phyloP scores from a whole-genome alignment of 192 early-diverging fungal genomes.

The Haplosporangium gracile region DNA sequence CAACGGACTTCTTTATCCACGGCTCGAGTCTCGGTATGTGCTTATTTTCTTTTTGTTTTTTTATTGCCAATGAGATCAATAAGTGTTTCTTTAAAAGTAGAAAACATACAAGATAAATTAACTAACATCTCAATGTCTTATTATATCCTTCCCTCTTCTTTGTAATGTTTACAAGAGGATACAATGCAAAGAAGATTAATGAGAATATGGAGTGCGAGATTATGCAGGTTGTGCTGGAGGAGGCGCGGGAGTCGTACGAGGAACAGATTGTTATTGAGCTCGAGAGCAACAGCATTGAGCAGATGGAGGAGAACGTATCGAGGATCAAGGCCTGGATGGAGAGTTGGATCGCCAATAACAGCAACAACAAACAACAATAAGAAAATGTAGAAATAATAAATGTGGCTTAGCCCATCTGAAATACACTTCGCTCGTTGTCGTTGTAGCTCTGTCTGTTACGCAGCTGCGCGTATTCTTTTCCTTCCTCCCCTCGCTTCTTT shows the following conservation, averaged over 20 bases:
- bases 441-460: no score
- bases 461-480: no score
- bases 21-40: slow-evolving; percentile 80
- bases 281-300: slow-evolving; percentile 80
- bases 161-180: slow-evolving; percentile 65
- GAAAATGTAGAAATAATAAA: background rate
- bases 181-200: slow-evolving; percentile 85
- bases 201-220: slow-evolving; percentile 99
- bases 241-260: slow-evolving; percentile 87
- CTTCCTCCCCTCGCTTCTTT: no score
- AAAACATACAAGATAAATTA: no score
- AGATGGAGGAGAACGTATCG: slow-evolving; percentile 95
- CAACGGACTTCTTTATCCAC: slow-evolving; percentile 82
- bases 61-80: background rate
- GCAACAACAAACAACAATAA: slow-evolving; percentile 16
- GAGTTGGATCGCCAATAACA: slow-evolving; percentile 65
- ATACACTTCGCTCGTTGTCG: no score
- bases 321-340: slow-evolving; percentile 79
- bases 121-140: background rate
- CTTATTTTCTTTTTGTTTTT: background rate
- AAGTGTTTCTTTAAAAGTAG: no score
- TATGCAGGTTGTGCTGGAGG: slow-evolving; percentile 95
- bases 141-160: background rate
- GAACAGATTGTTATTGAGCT: slow-evolving; percentile 86
- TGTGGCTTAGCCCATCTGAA: no score